Base-by-base conservation (phyloP, 768 basidiomycete genomes). In the Tylopilus felleus region DNA sequence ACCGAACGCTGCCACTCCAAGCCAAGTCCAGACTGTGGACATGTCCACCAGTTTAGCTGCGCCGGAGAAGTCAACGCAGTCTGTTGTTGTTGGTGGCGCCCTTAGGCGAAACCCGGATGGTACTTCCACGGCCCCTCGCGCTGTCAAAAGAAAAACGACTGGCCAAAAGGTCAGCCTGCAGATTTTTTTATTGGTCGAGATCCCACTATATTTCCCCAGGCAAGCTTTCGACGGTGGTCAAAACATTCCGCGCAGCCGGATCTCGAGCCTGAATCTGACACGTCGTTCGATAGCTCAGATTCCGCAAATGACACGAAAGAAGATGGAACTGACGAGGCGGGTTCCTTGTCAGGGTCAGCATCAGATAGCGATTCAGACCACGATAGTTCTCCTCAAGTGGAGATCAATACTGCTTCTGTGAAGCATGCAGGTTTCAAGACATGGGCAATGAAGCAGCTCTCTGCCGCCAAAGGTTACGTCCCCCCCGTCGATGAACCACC, bases 361-460 rank as follows among this genome's bases (percentile, higher is more conserved):
- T 70, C 64, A 25, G 63, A 59, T 4, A 33, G 47, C 31, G 63
- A 58, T 17, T 64, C 56, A 13, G 63, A 59, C 12, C 58, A 61
- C 21, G 51, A 47, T 10, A 58, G 53, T n/a, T 60, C 58, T 9
- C 58, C 59, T 21, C 60, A 60, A 51, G 42, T n/a, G 39, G 54
- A 51, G 21, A 38, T 54, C 16, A 58, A 67, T 5, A 61, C 66
- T 23, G 23, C 57, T 14, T 60, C 63, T 16, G 68, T 60, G 47
- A 77, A 72, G 61, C 83, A 67, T 27, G 62, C 73, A 4, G 80
- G 82, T 8, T 98, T 97, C 80, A 97, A 97, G 67, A 77, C 85
- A 38, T 97, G 95, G 95, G 95, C 94, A 0, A 65, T 85, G 56
- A 81, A 86, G 51, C 93, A 97, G 65, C 77, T 90, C 48, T 83